Conservation (phyloP, 495 filamentous ascomycete species). For the Xeromyces bisporus region DNA sequence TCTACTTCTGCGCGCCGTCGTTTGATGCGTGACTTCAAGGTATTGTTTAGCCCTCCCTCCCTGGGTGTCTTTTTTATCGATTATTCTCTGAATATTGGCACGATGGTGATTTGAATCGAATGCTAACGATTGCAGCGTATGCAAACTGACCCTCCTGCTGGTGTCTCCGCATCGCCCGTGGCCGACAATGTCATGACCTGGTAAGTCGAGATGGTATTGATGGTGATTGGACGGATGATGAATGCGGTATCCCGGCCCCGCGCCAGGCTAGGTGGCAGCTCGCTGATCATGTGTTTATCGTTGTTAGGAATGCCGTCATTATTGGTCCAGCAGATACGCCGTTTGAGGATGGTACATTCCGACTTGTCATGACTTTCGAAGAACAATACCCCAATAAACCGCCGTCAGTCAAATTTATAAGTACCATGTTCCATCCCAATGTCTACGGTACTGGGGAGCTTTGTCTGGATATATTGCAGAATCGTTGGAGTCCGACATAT, state of each 20-base stretch:
- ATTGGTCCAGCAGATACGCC: conserved; percentile 95
- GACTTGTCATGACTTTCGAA: conserved; percentile 97
- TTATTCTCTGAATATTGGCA: background rate
- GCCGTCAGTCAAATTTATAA: conserved; percentile 94
- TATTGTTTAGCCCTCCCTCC: conserved; percentile 19
- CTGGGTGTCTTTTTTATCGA: conserved; percentile 1
- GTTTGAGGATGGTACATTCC: conserved; percentile 96
- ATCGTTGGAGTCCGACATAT: conserved; percentile 97
- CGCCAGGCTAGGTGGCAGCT: too few relatives aligned
- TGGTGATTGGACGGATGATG: too few relatives aligned
- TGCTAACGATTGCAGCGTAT: conserved; percentile 84
- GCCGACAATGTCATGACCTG: conserved; percentile 99
- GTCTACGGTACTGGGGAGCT: conserved; percentile 95
- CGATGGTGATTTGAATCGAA: background rate
- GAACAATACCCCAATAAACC: conserved; percentile 98
- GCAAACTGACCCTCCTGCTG: conserved; percentile 96
- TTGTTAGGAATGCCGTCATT: conserved; percentile 86
- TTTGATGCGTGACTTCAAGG: conserved; percentile 98
- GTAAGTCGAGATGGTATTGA: conserved; percentile 37
- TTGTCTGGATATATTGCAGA: conserved; percentile 93
- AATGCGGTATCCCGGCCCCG: too few relatives aligned
- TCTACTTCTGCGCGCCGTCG: conserved; percentile 87
- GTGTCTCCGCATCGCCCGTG: conserved; percentile 90
- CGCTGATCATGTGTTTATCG: conserved; percentile 4
- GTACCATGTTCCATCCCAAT: conserved; percentile 97